Base-by-base conservation (phyloP, 257 asterid genomes). In the Linaria vulgaris region DNA sequence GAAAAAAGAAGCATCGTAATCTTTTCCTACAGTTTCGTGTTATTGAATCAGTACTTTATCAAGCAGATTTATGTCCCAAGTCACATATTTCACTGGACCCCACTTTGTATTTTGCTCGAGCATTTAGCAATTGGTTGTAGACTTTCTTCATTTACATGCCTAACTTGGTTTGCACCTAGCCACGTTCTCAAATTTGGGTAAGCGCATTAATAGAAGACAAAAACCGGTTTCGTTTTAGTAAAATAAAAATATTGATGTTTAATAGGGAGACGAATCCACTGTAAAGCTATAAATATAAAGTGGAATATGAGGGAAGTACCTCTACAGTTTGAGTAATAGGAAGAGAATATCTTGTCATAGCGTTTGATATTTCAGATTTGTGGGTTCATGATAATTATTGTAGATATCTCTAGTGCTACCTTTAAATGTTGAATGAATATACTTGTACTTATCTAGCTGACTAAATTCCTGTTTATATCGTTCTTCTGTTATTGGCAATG, bases 401-500 rank as follows among this genome's bases (percentile, higher is more conserved):
- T n/a, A n/a, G n/a, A n/a, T n/a, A n/a, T n/a, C n/a, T n/a, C n/a
- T n/a, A n/a, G n/a, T n/a, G n/a, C n/a, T n/a, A n/a, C n/a, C n/a
- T n/a, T n/a, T n/a, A n/a, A n/a, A 27, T 27, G 6, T 27, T 27
- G 34, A 27, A 27, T 27, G 34, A 27, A 27, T 27, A 27, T 27
- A 27, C 34, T 27, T 45, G 23, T 15, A 56, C 15, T 51, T 17
- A 23, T 45, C 25, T 38, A 12, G 19, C 44, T 27, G 17, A 14
- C 17, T 37, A 45, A 41, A 47, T 20, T 65, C 48, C 15, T 12
- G 23, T 9, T 3, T 8, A 13, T 15, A 22, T 24, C 21, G 45
- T 55, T 55, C 53, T 27, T 60, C 49, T 48, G 61, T 57, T 62
- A 57, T 31, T 56, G 30, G 45, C 37, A 17, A 44, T 67, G 44